These are phyloP conservation scores for Penicillium sp. DNA, from an alignment of 2,329 filamentous ascomycete genomes.

Conservation along the genomic window DNA sequence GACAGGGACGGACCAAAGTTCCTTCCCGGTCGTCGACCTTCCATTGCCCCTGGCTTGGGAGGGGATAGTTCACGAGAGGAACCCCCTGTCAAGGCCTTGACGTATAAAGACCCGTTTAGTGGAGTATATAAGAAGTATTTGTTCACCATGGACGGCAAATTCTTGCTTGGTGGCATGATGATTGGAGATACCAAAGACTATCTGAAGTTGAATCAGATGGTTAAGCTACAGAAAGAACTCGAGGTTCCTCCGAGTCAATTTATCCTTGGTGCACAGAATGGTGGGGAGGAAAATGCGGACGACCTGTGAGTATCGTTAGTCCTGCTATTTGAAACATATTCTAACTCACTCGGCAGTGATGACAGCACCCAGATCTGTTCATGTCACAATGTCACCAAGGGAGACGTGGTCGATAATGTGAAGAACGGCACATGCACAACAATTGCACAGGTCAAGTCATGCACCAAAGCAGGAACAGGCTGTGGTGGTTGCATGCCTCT, in stretches of 20 bases:
- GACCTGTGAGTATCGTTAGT: slow-evolving; percentile 49
- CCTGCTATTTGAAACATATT: not conserved
- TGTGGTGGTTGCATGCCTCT: slow-evolving; percentile 86
- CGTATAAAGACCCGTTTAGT: slow-evolving; percentile 79
- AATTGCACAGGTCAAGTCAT: slow-evolving; percentile 72
- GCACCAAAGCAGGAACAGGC: slow-evolving; percentile 83
- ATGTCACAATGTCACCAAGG: slow-evolving; percentile 86
- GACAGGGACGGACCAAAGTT: slow-evolving; percentile 72
- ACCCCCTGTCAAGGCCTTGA: slow-evolving; percentile 67
- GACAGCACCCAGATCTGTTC: slow-evolving; percentile 86
- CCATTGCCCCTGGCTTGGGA: slow-evolving; percentile 34
- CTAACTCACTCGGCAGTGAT: slow-evolving; percentile 36
- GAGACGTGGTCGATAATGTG: slow-evolving; percentile 61
- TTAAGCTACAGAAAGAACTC: slow-evolving; percentile 70
- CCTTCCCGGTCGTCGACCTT: slow-evolving; percentile 52
- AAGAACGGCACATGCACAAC: slow-evolving; percentile 74
- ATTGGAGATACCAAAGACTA: slow-evolving; percentile 88
- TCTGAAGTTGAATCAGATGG: slow-evolving; percentile 76
- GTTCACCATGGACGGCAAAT: slow-evolving; percentile 82
- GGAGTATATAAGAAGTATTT: slow-evolving; percentile 90
- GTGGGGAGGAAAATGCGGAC: slow-evolving; percentile 63
- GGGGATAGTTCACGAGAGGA: slow-evolving; percentile 38
- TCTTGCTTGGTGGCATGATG: slow-evolving; percentile 92
- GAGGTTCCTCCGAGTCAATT: slow-evolving; percentile 72
- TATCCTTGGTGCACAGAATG: slow-evolving; percentile 68